Percentiles rank a stretch among this genome's conserved stretches.
Evolutionary conservation across 2,329 filamentous ascomycete genomes (phyloP).

Genomic region (Zasmidium cellare): DNA sequence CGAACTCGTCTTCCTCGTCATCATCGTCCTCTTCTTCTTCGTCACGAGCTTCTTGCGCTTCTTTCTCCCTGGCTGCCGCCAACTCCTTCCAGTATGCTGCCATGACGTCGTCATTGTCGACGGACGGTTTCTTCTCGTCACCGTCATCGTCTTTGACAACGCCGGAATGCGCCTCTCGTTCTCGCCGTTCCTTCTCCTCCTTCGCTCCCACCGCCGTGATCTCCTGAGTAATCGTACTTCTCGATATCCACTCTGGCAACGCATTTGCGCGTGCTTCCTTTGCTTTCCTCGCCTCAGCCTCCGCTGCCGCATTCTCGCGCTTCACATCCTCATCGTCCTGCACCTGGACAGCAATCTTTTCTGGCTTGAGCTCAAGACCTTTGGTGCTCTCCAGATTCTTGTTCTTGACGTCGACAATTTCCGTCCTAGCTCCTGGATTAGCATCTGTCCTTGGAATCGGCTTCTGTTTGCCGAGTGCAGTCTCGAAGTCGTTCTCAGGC

Average conservation of each 20-base stretch:
- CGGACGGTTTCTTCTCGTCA: slow-evolving; percentile 36
- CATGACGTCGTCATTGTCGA: slow-evolving; percentile 56
- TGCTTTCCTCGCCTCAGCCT: slow-evolving; percentile 30
- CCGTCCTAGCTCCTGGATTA: slow-evolving; percentile 56
- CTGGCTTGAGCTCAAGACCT: slow-evolving; percentile 35
- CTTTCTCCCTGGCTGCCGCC: slow-evolving; percentile 58
- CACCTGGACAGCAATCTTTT: slow-evolving; percentile 37
- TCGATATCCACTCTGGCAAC: slow-evolving; percentile 38
- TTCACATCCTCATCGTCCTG: slow-evolving; percentile 37
- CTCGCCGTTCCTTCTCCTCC: slow-evolving; percentile 41
- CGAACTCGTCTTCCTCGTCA: slow-evolving; percentile 53
- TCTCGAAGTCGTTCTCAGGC: slow-evolving; percentile 71
- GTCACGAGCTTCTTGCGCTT: slow-evolving; percentile 42
- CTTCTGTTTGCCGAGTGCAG: slow-evolving; percentile 62
- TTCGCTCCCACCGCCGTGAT: slow-evolving; percentile 47
- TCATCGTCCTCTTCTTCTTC: slow-evolving; percentile 55
- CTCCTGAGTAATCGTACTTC: slow-evolving; percentile 36
- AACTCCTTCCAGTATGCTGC: slow-evolving; percentile 69
- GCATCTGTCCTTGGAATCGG: slow-evolving; percentile 67
- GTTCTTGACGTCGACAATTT: slow-evolving; percentile 35
- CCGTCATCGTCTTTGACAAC: slow-evolving; percentile 48
- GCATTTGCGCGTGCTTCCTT: slow-evolving; percentile 37
- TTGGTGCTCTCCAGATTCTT: slow-evolving; percentile 34
- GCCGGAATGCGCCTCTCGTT: slow-evolving; percentile 37
- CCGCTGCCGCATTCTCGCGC: slow-evolving; percentile 32